Base-by-base conservation (phyloP, 441 rosid genomes). In the Corymbia citriodora region DNA sequence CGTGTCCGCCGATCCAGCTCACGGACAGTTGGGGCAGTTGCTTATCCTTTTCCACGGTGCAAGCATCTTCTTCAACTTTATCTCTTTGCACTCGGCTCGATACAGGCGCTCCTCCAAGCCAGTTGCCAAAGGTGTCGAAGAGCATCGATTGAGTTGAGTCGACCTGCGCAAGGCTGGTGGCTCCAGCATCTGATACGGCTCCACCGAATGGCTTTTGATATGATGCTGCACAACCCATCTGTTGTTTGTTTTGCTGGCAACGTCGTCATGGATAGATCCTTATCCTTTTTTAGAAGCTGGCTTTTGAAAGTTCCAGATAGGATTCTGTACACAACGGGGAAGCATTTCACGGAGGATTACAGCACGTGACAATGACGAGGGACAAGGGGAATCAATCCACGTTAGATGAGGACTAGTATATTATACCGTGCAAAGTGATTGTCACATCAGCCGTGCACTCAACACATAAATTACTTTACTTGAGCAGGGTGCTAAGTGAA, bases 401-500 rank as follows among this genome's bases (percentile, higher is more conserved):
- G 45, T 9, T 15, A 31, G 79, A 68, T 70, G 48, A 33, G 33
- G 33, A 70, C 21, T 1, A 10, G 81, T 18, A 18, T 6, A 33
- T 9, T 9, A 18, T 9, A 13, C 14, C 25, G 13, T 1, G 48
- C 14, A 36, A 72, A 36, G 27, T 36, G 49, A 23, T 19, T 36
- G 2, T 18, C 48, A 10, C 2, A 0, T 19, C 27, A 4, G 7
- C 11, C 8, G 9, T 19, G 82, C 7, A 19, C 27, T 72, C 13
- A 0, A 10, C 1, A 36, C 49, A 1, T 36, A 70, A 33, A 70
- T 33, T 70, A 31, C 40, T 2, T 68, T 31, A 6, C 48, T 1
- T 33, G 25, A 33, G 8, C 25, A 33, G 9, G 48, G 21, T 40
- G 52, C 29, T 21, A 40, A 40, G 29, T 12, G 16, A 21, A 23